Evolutionary conservation across 2,329 filamentous ascomycete genomes (phyloP).

Genomic region (Fusarium chuoi): DNA sequence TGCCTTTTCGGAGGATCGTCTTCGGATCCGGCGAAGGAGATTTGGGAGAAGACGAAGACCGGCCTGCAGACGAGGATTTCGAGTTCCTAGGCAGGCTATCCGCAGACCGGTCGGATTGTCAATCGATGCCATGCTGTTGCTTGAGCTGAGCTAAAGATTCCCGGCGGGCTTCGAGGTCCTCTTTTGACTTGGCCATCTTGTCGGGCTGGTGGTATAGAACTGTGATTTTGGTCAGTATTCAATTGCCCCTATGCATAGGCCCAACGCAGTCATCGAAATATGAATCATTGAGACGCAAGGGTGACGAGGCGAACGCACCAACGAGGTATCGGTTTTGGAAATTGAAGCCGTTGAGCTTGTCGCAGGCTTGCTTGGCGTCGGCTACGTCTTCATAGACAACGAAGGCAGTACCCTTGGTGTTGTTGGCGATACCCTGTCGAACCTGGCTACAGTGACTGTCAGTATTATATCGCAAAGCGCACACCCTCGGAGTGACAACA

Average conservation of each 20-base stretch:
- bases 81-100: constrained; percentile 59
- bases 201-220: constrained; percentile 74
- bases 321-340: constrained; percentile 99
- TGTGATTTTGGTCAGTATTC: constrained; percentile 44
- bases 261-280: constrained; percentile 2
- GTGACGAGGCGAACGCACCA: constrained; percentile 67
- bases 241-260: not conserved
- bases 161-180: constrained; percentile 92
- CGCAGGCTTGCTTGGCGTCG: constrained; percentile 98
- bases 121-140: constrained; percentile 98
- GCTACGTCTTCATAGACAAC: constrained; percentile 99
- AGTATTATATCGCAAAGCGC: constrained; percentile 31
- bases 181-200: constrained; percentile 83
- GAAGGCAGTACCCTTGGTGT: constrained; percentile 98
- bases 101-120: constrained; percentile 80
- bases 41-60: constrained; percentile 63
- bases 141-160: constrained; percentile 99
- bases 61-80: constrained; percentile 66
- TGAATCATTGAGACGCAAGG: not conserved
- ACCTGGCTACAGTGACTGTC: constrained; percentile 77
- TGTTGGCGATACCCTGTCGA: constrained; percentile 95
- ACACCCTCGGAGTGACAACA: constrained; percentile 8
- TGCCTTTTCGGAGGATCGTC: constrained; percentile 58
- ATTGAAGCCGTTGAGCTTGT: constrained; percentile 99
- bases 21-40: constrained; percentile 54